phyloP scores from a whole-genome alignment of 805 yeast species.

The Tetrapisispora fleetii region DNA sequence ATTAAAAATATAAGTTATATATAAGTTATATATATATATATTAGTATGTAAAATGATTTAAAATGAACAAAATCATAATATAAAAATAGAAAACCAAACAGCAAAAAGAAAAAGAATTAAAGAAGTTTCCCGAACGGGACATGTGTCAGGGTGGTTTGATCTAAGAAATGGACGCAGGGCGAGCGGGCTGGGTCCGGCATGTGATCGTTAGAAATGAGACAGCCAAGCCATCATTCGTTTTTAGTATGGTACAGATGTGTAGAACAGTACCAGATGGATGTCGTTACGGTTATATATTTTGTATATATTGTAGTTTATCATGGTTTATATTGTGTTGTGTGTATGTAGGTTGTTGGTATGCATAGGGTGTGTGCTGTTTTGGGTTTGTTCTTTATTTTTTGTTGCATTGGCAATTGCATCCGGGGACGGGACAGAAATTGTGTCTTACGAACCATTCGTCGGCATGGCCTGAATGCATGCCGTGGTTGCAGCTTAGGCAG shows the following conservation, averaged over 20 bases:
- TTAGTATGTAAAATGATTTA: not conserved
- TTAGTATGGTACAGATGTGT: too few relatives aligned
- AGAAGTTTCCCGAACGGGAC: not conserved
- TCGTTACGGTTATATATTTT: too few relatives aligned
- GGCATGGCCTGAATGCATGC: slow-evolving; percentile 92
- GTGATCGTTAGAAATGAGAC: not conserved
- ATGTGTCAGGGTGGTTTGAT: not conserved
- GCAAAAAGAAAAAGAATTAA: not conserved
- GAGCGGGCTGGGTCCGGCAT: too few relatives aligned
- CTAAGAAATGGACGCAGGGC: not conserved
- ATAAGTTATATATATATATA: too few relatives aligned
- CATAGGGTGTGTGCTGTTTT: not conserved
- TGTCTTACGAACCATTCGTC: slow-evolving; percentile 92
- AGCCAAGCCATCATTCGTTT: too few relatives aligned
- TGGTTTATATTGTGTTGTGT: too few relatives aligned
- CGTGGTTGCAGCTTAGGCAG: slow-evolving; percentile 85
- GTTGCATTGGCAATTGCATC: slow-evolving; percentile 77
- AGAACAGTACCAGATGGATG: too few relatives aligned
- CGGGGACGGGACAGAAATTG: slow-evolving; percentile 87
- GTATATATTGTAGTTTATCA: too few relatives aligned
- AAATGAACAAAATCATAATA: not conserved
- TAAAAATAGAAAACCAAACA: not conserved
- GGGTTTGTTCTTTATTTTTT: slow-evolving; percentile 32
- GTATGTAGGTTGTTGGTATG: too few relatives aligned
- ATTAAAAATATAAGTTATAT: too few relatives aligned